Evolutionary conservation across 1,139 yeast genomes (phyloP).

Genomic region (Pichia norvegensis): DNA sequence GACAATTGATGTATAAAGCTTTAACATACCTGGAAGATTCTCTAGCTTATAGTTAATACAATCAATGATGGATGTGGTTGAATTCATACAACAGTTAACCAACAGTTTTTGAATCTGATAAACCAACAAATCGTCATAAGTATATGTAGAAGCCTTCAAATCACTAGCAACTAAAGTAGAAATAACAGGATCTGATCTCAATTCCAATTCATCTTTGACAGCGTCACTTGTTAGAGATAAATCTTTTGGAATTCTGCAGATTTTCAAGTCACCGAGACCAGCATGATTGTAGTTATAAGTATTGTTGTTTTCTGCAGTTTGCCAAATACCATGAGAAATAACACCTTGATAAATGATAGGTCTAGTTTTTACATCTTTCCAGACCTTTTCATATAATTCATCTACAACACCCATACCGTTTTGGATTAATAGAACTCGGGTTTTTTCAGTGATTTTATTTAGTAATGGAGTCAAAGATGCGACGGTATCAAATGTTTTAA

Average conservation of each 20-base stretch:
- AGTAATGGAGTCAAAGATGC: slow-evolving; percentile 22
- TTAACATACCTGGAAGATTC: slow-evolving; percentile 29
- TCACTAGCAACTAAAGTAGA: slow-evolving; percentile 12
- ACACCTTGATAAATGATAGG: slow-evolving; percentile 70
- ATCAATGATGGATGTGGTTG: slow-evolving; percentile 60
- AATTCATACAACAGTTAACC: slow-evolving; percentile 68
- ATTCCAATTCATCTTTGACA: slow-evolving; percentile 12
- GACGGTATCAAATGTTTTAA: slow-evolving; percentile 28
- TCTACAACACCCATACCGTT: slow-evolving; percentile 66
- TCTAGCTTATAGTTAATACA: slow-evolving; percentile 67
- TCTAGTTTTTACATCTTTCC: slow-evolving; percentile 39
- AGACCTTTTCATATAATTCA: slow-evolving; percentile 42
- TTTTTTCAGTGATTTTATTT: slow-evolving; percentile 22
- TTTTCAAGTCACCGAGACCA: slow-evolving; percentile 52
- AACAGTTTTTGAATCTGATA: slow-evolving; percentile 71
- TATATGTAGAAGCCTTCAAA: slow-evolving; percentile 13
- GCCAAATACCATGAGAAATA: slow-evolving; percentile 71
- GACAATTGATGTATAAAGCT: slow-evolving; percentile 36
- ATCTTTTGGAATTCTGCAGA: slow-evolving; percentile 38
- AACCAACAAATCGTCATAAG: slow-evolving; percentile 46
- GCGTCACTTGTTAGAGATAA: slow-evolving; percentile 1
- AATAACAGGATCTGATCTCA: slow-evolving; percentile 16
- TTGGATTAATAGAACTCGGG: slow-evolving; percentile 63
- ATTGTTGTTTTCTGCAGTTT: slow-evolving; percentile 26
- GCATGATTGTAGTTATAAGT: slow-evolving; percentile 54